Percentiles rank a stretch among this genome's conserved stretches.
These are phyloP conservation scores for Penicillium occitanis DNA, from an alignment of 2,329 filamentous ascomycete genomes.

Conservation along the genomic window DNA sequence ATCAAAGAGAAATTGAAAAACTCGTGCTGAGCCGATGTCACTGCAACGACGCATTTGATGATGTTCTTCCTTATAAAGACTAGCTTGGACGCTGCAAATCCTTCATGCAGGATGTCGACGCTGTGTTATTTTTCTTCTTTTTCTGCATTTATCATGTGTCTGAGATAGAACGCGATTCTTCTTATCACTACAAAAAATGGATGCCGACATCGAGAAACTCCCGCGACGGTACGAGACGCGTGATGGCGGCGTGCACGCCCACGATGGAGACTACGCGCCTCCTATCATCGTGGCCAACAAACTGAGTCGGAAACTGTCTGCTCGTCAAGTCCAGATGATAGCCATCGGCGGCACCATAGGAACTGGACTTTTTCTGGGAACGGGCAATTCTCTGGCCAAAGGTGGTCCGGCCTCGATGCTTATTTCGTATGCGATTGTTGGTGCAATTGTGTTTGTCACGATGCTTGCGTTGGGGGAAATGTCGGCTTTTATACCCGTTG, in stretches of 20 bases:
- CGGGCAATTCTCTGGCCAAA: constrained; percentile 38
- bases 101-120: background rate
- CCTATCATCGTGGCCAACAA: constrained; percentile 43
- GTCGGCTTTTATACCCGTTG: constrained; percentile 58
- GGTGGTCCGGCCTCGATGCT: constrained; percentile 42
- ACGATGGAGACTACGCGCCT: constrained; percentile 7
- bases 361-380: constrained; percentile 45
- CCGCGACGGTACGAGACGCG: background rate
- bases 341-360: constrained; percentile 47
- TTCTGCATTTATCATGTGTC: background rate
- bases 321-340: constrained; percentile 60
- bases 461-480: constrained; percentile 71
- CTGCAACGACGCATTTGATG: background rate
- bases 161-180: background rate
- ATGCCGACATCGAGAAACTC: constrained; percentile 17
- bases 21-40: background rate
- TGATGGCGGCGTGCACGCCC: constrained; percentile 5
- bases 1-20: constrained; percentile 4
- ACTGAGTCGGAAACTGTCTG: constrained; percentile 56
- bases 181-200: background rate
- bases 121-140: background rate
- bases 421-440: constrained; percentile 47
- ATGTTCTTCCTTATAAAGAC: background rate
- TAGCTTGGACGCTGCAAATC: background rate
- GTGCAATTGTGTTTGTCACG: constrained; percentile 70